Evolutionary conservation across 306 rosid genomes (phyloP), one percentile per base, ranked within the genome.

Genomic region (Corylus americana): DNA sequence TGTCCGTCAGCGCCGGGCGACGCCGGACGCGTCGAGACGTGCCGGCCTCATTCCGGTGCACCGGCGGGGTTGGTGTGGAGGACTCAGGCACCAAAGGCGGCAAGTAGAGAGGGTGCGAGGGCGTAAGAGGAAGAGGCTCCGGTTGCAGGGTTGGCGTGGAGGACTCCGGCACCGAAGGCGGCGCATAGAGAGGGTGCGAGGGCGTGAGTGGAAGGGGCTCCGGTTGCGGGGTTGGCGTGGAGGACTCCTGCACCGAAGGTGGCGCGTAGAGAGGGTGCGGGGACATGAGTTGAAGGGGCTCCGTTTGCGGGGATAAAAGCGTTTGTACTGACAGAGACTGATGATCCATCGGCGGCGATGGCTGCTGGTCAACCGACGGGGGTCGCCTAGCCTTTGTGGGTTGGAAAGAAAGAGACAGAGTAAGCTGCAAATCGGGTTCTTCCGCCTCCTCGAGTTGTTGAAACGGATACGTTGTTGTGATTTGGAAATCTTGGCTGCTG

Each of bases 21-120:
- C 88, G 81, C 0, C 77, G 86, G 0, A 9, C 5, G 8, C 80
- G 86, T 1, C 71, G 82, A 1, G 61, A 20, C 1, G 44, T 1
- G 27, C 62, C 20, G 1, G 14, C 3, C 39, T 70, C 58, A 11
- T 22, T 70, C 1, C 29, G 66, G 42, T 62, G 22, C 39, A 6
- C 10, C 12, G 35, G 35, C 35, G 35, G 35, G 2, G 35, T 20
- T 16, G 70, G 0, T 4, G 72, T 8, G 9, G 61, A 69, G 5
- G 47, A 7, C 4, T 55, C 11, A 3, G 79, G 10, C 9, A 44
- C 2, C 22, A 63, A n/a, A 4, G 59, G 2, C 22, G 71, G 7
- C 2, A 17, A 1, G 31, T 29, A 29, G 31, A 29, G 31, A 29
- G 31, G 2, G 1, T 29, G 1, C 31, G 31, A 0, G 31, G 31